Evolutionary conservation across 1,139 yeast species (phyloP), one percentile per base, ranked within the genome.

Genomic region (Kodamaea sp.): DNA sequence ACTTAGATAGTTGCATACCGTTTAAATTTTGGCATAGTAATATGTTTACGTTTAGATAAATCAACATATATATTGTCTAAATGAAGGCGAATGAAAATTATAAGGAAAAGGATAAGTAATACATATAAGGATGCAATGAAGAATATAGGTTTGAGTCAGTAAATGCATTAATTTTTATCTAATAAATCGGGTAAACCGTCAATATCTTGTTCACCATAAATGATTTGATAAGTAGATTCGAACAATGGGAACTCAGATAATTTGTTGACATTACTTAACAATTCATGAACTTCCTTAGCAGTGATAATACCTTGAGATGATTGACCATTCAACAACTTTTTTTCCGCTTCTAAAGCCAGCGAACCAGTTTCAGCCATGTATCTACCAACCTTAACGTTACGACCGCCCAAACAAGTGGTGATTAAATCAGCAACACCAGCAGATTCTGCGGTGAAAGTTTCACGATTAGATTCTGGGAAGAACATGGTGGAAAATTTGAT

Each of bases 371-470:
- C 59, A 24, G 74, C 70, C 76, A 71, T 71, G 50, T 69, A 65
- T 46, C 70, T 63, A 15, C 73, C 77, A 31, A 71, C 72, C 51
- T 65, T 68, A 37, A 71, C 76, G 53, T 71, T 71, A 58, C 77
- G 66, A 38, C 77, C 77, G 38, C 76, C 77, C 24, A 74, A 51
- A 47, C 77, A 71, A 27, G 77, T 70, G 29, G 77, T 71, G 47
- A 71, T 71, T 48, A 71, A 65, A 47, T 71, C 77, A 34, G 77
- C 77, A 30, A 71, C 77, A 41, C 77, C 77, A n/a, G 76, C 76
- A 23, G 70, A 62, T 52, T 71, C 76, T 34, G 60, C 62, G 8
- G 75, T 70, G 52, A 71, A 71, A 8, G 76, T 71, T 25, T 58
- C 43, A 11, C 63, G 53, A 36, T 58, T 44, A 7, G 75, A 68